These are phyloP conservation scores for Umbellularia californica DNA, from an alignment of 164 flowering plant species.

Conservation along the genomic window DNA sequence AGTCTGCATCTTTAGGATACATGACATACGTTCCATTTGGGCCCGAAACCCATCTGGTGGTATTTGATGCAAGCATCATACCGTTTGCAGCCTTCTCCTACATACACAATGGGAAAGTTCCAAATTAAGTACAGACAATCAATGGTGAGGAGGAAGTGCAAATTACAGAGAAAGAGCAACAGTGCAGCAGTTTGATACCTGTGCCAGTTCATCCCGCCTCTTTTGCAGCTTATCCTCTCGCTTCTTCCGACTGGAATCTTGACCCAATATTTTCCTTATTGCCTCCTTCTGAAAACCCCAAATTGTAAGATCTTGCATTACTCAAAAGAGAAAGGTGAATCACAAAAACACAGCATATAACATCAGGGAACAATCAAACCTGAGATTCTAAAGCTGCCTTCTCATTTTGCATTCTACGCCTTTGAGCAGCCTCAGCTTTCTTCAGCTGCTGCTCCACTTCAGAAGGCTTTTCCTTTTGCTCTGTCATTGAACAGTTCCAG, in stretches of 20 bases:
- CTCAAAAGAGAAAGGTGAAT: background rate
- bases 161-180: background rate
- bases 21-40: conserved; percentile 14
- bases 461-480: conserved; percentile 15
- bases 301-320: background rate
- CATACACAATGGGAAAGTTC: background rate
- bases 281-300: conserved; percentile 12
- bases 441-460: conserved; percentile 20
- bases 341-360: background rate
- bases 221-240: conserved; percentile 12
- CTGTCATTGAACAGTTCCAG: background rate
- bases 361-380: background rate
- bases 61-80: background rate
- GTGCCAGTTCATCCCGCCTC: conserved; percentile 8
- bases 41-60: conserved; percentile 16
- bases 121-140: background rate
- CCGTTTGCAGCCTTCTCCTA: conserved; percentile 13
- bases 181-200: conserved; percentile 5
- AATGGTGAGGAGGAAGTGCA: background rate
- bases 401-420: conserved; percentile 18
- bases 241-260: conserved; percentile 13
- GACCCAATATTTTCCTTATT: conserved; percentile 19
- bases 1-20: conserved; percentile 9
- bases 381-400: conserved; percentile 15
- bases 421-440: conserved; percentile 22